These are phyloP conservation scores for Marasmius fiardii DNA, from an alignment of 1,284 basidiomycete genomes.

Conservation along the genomic window DNA sequence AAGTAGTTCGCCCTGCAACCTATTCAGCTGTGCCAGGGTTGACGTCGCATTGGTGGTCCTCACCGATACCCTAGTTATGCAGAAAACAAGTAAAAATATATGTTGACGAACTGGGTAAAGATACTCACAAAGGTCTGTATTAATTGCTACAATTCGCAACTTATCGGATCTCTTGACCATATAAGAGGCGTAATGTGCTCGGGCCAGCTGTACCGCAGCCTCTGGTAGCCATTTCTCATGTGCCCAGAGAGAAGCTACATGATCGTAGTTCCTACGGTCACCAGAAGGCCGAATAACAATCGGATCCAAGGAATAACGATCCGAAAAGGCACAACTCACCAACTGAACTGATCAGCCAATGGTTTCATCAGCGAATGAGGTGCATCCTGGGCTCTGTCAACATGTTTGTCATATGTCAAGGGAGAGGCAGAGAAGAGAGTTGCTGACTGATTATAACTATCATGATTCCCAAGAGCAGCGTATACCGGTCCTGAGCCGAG, in stretches of 20 bases:
- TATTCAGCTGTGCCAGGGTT: not conserved
- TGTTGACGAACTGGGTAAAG: conserved; percentile 12
- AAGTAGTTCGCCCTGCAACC: conserved; percentile 59
- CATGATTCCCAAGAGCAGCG: conserved; percentile 75
- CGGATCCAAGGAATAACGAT: not conserved
- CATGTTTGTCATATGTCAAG: not conserved
- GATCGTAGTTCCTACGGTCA: conserved; percentile 72
- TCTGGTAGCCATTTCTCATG: conserved; percentile 71
- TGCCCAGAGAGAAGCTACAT: conserved; percentile 66
- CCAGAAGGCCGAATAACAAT: not conserved
- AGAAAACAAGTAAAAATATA: conserved; percentile 16
- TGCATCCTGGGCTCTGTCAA: conserved; percentile 58
- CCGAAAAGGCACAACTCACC: conserved; percentile 33
- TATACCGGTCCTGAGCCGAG: conserved; percentile 69
- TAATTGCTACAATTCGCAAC: conserved; percentile 71
- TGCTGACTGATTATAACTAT: conserved; percentile 59
- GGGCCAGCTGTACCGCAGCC: conserved; percentile 53
- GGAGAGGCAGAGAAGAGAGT: conserved; percentile 6
- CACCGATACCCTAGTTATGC: conserved; percentile 44
- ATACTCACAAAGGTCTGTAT: conserved; percentile 69
- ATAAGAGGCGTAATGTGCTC: conserved; percentile 73
- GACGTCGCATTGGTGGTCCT: conserved; percentile 11
- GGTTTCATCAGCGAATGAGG: conserved; percentile 52
- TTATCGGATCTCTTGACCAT: conserved; percentile 68
- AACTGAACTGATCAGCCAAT: conserved; percentile 60